A percentile compares a stretch with the other conserved stretches of the same genome.
These are phyloP conservation scores for Persicaria tinctoria DNA, from an alignment of 148 eudicot species.

Conservation along the genomic window DNA sequence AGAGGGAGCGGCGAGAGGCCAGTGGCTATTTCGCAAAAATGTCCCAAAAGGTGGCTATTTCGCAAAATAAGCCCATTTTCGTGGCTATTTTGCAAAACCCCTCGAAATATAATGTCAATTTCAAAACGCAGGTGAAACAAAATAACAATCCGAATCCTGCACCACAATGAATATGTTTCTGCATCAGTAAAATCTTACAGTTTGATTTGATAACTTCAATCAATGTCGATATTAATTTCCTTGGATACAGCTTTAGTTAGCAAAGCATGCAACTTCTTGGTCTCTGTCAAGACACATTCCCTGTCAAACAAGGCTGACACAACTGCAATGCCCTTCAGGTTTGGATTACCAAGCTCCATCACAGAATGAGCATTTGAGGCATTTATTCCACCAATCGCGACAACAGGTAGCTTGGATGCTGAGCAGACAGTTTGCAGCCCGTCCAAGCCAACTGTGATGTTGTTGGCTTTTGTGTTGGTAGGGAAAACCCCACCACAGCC, in stretches of 20 bases:
- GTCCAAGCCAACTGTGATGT: slow-evolving; percentile 58
- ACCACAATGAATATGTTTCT: neutral
- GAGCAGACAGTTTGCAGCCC: slow-evolving; percentile 62
- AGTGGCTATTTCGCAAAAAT: too few relatives aligned
- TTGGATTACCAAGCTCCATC: slow-evolving; percentile 47
- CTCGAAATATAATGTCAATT: neutral
- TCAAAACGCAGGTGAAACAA: neutral
- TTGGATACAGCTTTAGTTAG: slow-evolving; percentile 31
- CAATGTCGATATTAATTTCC: neutral
- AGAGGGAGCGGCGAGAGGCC: too few relatives aligned
- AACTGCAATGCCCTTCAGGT: slow-evolving; percentile 75
- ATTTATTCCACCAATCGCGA: slow-evolving; percentile 85
- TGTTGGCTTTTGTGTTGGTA: slow-evolving; percentile 77
- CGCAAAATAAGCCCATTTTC: too few relatives aligned
- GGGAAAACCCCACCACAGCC: slow-evolving; percentile 91
- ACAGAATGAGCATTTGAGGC: slow-evolving; percentile 52
- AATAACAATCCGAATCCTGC: neutral
- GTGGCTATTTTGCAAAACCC: too few relatives aligned
- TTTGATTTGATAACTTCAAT: neutral
- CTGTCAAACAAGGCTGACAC: slow-evolving; percentile 77
- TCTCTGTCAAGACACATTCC: slow-evolving; percentile 47
- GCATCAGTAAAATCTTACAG: neutral
- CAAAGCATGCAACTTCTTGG: slow-evolving; percentile 40
- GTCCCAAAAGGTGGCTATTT: too few relatives aligned
- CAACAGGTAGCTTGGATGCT: slow-evolving; percentile 82